Base-by-base conservation (phyloP, 768 basidiomycete genomes). In the Rhodotorula paludigena region DNA sequence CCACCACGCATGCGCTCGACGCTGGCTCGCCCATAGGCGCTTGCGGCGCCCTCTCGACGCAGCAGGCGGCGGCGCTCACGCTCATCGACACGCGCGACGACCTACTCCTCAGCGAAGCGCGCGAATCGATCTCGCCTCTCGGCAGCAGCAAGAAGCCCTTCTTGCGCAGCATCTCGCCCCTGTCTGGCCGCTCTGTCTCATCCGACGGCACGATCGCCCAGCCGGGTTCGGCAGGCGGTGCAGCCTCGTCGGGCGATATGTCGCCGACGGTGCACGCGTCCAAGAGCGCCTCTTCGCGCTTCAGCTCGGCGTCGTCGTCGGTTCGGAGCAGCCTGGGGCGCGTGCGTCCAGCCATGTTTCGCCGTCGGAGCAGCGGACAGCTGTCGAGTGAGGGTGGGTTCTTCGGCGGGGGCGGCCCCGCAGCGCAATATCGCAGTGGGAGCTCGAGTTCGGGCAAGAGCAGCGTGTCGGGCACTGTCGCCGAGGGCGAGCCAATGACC, bases 401-500 rank as follows among this genome's bases (percentile, higher is more conserved):
- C 58, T 42, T 60, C 18, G 52, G 44, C 23, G 30, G n/a, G n/a
- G n/a, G n/a, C n/a, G n/a, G n/a, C n/a, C n/a, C n/a, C n/a, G n/a
- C n/a, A n/a, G n/a, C 7, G 18, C 53, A 48, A 51, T 52, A 39
- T 44, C 52, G 61, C 21, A 66, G 66, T 41, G 61, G 66, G 3
- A 59, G 63, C 36, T 64, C 68, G 30, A 65, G 63, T 39, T 54
- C 56, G 35, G 64, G 60, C 4, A 51, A 25, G 15, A 72, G 63
- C 38, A 55, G 36, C 39, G 55, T 36, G 25, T n/a, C 53, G 36
- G 53, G 47, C 2, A 52, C 57, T 14, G 49, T 61, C 15, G 61
- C 38, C 5, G 75, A 76, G 32, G 64, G 60, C 18, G 75, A 76
- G 54, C 75, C 75, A 28, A 74, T 76, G 75, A 76, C 75, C n/a